Conservation (phyloP, 371 early-diverging fungal species). For the Mortierella sp. region DNA sequence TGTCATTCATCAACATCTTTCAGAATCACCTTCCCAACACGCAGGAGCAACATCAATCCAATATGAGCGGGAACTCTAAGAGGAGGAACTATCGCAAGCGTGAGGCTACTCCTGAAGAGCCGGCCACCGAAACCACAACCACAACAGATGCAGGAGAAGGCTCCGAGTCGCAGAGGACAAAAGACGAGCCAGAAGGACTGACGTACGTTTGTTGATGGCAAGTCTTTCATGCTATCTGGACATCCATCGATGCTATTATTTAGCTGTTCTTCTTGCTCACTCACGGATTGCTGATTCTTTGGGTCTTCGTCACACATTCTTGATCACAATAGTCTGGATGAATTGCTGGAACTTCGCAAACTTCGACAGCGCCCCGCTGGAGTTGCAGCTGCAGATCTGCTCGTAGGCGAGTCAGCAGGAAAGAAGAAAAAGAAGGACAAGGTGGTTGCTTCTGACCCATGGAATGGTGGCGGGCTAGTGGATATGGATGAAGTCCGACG, state of each 20-base stretch:
- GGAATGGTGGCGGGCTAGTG: conserved; percentile 66
- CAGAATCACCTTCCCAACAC: no score
- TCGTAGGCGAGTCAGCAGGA: conserved; percentile 60
- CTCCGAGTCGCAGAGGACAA: conserved; percentile 2
- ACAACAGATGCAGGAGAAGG: conserved; percentile 3
- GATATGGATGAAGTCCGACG: conserved; percentile 58
- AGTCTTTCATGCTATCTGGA: no score
- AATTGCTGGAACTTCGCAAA: conserved; percentile 72
- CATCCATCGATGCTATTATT: no score
- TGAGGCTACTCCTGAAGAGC: conserved; percentile 39
- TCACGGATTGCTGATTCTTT: no score
- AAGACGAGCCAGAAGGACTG: conserved; percentile 43
- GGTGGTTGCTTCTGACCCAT: conserved; percentile 57
- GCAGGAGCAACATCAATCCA: neutral
- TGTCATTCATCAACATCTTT: no score
- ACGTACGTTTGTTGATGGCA: no score
- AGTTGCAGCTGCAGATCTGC: conserved; percentile 65
- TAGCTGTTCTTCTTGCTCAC: no score
- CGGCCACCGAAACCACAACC: neutral
- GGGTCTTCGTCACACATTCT: no score
- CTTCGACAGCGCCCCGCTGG: conserved; percentile 71
- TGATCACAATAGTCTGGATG: conserved; percentile 63
- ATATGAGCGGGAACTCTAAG: conserved; percentile 27
- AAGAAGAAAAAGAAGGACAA: conserved; percentile 63
- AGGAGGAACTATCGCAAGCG: conserved; percentile 47